phyloP scores from a whole-genome alignment of 495 filamentous ascomycete genomes.

The Staphylotrichum longicolle region DNA sequence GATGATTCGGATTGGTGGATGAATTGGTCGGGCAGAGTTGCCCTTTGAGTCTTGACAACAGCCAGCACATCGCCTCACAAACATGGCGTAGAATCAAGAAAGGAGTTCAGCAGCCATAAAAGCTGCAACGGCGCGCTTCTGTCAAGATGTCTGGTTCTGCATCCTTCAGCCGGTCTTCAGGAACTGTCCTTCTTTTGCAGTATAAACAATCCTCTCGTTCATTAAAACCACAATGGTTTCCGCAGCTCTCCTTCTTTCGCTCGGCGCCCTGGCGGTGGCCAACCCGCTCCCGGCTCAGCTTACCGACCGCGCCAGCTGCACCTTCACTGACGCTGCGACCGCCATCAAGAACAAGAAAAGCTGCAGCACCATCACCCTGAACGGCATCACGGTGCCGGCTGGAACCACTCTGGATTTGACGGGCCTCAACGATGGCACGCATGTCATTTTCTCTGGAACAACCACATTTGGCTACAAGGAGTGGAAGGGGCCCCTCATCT shows the following conservation, averaged over 20 bases:
- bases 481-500: constrained; percentile 53
- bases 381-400: constrained; percentile 50
- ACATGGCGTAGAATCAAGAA: not conserved
- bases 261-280: constrained; percentile 5
- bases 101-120: not conserved
- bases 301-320: not conserved
- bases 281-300: constrained; percentile 1
- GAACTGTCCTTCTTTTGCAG: not conserved
- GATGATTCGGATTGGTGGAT: not conserved
- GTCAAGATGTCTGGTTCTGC: not conserved
- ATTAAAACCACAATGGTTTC: not conserved
- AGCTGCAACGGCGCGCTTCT: not conserved
- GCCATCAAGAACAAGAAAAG: constrained; percentile 34
- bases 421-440: constrained; percentile 44
- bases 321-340: not conserved
- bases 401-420: constrained; percentile 54
- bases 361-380: constrained; percentile 53
- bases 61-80: not conserved
- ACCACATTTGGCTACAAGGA: constrained; percentile 55
- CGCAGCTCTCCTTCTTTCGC: not conserved
- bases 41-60: not conserved
- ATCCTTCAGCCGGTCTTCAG: not conserved
- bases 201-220: not conserved
- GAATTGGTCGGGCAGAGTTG: not conserved
- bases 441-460: constrained; percentile 50